Evolutionary conservation across 2,329 filamentous ascomycete genomes (phyloP), one percentile per base, ranked within the genome.

Genomic region (Ceratocystis papillata): DNA sequence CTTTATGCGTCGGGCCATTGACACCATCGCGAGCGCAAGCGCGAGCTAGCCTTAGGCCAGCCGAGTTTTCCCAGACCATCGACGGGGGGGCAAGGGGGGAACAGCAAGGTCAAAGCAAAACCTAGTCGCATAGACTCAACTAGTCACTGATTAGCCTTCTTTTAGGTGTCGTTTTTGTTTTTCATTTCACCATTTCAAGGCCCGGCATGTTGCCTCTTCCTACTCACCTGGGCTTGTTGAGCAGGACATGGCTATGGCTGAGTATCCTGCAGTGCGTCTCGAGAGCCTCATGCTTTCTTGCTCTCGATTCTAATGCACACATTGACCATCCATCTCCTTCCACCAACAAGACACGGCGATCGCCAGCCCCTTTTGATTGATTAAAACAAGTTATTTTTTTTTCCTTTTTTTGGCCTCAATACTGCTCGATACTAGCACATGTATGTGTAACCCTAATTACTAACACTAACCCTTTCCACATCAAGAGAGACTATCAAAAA

Each of bases 31-130:
- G 45, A 37, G 45, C 45, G 5, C 15, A 48, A 55, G 20, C 20
- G 25, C 7, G 5, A 25, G 12, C 10, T 30, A 22, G 22, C 10
- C 7, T 17, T 57, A n/a, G 53, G 25, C 25, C 25, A 28, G 53
- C 53, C 53, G 53, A 30, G 25, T 33, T 15, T 22, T 57, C 22
- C 22, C 30, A 57, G 22, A 25, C 33, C 12, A 15, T 30, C 22
- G 20, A 33, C 25, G 4, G 25, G 12, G n/a, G 5, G n/a, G 17
- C 10, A 8, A 12, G 48, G 22, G 25, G 12, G 17, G 6, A 17
- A 57, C 28, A 25, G 50, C 12, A 28, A 57, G 53, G 53, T 17
- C 53, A 20, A 59, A 59, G 53, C 53, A 59, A 17, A 59, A n/a
- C 53, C n/a, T 59, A 17, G 53, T 30, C 25, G 7, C 53, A n/a